Base-by-base conservation (phyloP, 2,329 filamentous ascomycete species). In the Cytospora chrysosperma region DNA sequence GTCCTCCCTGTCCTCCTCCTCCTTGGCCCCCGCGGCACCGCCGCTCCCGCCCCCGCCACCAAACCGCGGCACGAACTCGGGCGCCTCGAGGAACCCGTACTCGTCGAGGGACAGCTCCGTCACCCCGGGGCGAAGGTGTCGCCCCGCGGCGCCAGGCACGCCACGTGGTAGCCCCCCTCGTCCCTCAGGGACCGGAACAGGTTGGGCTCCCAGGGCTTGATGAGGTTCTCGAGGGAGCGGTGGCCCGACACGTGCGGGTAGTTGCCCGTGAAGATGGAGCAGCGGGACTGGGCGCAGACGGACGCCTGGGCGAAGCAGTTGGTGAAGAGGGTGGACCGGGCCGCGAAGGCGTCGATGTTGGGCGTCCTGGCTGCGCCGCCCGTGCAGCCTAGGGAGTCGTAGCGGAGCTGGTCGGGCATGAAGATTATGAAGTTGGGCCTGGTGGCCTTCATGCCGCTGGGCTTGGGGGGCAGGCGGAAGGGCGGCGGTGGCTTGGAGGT, bases 121-220 rank as follows among this genome's bases (percentile, higher is more conserved):
- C 1, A 78, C 77, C 0, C 69, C 75, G 0, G 76, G 75, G 79
- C 79, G 64, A 79, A 82, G 0, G 73, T 75, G 63, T 81, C 75
- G 0, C 77, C 77, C 4, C 77, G 67, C 0, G 78, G 77, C 0
- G 77, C 75, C 3, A 81, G 74, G 47, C 75, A 82, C 0, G 79
- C 79, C 10, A 82, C 74, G 56, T 82, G 79, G 58, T 82, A 82
- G 0, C 79, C 79, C 0, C 69, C 67, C 49, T 81, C 78, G 17
- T 27, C 53, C 15, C 55, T 47, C 21, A 81, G 64, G 2, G 70
- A 74, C 9, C 77, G 75, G 64, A 82, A 79, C 2, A 82, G 57
- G 55, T 82, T 82, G 1, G 77, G 78, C 65, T 82, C 79, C 77
- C 77, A 79, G 0, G 79, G 78, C 65, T 81, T 81, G 66, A 82